Base-by-base conservation (phyloP, 106 monocot species). In the Dactylorhiza incarnata region DNA sequence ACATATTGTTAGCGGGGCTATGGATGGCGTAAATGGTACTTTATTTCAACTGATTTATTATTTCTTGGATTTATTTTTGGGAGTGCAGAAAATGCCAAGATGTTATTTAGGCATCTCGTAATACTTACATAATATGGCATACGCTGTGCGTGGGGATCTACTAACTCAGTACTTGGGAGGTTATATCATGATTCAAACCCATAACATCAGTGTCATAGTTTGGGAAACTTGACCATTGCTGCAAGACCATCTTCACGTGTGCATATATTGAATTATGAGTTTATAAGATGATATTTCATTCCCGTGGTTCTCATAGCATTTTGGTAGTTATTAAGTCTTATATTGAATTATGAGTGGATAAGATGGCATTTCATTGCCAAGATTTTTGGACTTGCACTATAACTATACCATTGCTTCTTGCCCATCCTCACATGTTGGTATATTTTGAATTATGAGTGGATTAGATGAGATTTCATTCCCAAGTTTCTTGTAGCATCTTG, bases 11-110 rank as follows among this genome's bases (percentile, higher is more conserved):
- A 78, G 95, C 58, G 82, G 92, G 77, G 83, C 95, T 62, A 95
- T 95, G 95, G 95, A 95, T 74, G 95, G 95, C 14, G 56, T 95
- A 76, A 95, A 92, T 85, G 95, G 95, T 95, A 90, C 79, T 76
- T 51, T 16, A 12, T 72, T 12, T 25, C 8, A 9, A 48, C 25
- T 51, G 68, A 1, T 73, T 29, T 77, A 58, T 72, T 43, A 7
- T 71, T 48, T 45, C 49, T 45, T 54, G 67, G 6, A 69, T 69
- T 46, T 37, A 17, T 67, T 69, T 69, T 7, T 16, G n/a, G 22
- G 68, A 19, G 6, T 69, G 13, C 24, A 11, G 45, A 45, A 17
- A 69, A 17, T 45, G 69, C 45, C 52, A 65, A 29, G 24, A 29
- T 12, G 65, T 16, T 58, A 58, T 19, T 65, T 14, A 3, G 24